phyloP scores from a whole-genome alignment of 441 rosid species.

The Sinapis alba region DNA sequence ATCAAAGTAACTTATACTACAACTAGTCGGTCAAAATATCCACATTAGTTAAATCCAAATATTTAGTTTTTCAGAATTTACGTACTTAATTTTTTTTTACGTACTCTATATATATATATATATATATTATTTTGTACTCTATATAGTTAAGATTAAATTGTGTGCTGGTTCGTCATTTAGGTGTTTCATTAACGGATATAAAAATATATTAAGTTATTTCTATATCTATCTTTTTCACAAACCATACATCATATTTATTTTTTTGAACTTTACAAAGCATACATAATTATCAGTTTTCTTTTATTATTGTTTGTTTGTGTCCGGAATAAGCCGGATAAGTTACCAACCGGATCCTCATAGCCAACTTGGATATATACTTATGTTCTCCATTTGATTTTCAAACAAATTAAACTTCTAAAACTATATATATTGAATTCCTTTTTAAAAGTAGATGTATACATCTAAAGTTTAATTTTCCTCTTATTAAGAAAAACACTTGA shows the following conservation, averaged over 20 bases:
- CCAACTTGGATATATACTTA: constrained; percentile 25
- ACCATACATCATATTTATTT: not conserved
- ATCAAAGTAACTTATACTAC: not conserved
- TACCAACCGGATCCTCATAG: constrained; percentile 26
- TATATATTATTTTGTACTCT: no score
- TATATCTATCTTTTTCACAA: not conserved
- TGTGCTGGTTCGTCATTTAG: not conserved
- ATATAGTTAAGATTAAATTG: not conserved
- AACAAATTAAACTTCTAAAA: not conserved
- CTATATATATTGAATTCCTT: not conserved
- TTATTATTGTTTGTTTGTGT: not conserved
- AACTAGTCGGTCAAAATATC: no score
- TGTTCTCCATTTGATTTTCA: constrained; percentile 26
- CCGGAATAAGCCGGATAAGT: constrained; percentile 21
- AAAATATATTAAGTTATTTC: no score
- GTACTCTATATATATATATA: no score
- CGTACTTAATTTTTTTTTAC: not conserved
- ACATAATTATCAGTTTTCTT: not conserved
- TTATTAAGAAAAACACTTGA: not conserved
- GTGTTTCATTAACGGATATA: not conserved
- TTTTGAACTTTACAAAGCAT: no score
- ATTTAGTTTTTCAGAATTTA: not conserved
- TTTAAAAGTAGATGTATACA: constrained; percentile 6
- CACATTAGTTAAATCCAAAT: no score
- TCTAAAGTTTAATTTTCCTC: not conserved